phyloP scores from a whole-genome alignment of 805 yeast species.

The Schwanniomyces sp. region DNA sequence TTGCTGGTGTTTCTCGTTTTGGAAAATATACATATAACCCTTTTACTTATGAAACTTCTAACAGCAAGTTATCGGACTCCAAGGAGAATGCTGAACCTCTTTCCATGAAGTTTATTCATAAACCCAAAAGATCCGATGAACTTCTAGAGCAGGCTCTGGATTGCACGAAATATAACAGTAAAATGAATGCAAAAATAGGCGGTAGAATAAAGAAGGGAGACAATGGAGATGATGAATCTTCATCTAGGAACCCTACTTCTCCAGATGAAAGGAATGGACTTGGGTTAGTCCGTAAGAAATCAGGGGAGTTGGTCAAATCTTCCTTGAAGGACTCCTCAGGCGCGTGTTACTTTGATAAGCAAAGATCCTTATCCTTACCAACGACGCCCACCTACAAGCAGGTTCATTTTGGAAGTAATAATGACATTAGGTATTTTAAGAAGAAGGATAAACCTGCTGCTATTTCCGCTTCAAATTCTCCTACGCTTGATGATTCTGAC shows the following conservation, averaged over 20 bases:
- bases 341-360: slow-evolving; percentile 29
- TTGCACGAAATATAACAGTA: slow-evolving; percentile 27
- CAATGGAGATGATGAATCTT: slow-evolving; percentile 1
- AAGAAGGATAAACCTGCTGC: slow-evolving; percentile 75
- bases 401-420: slow-evolving; percentile 76
- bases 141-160: slow-evolving; percentile 30
- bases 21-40: neutral
- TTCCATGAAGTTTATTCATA: slow-evolving; percentile 39
- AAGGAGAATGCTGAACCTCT: neutral
- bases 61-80: neutral
- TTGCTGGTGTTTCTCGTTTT: neutral
- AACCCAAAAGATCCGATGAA: slow-evolving; percentile 34
- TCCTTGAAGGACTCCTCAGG: slow-evolving; percentile 53
- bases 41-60: neutral
- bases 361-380: slow-evolving; percentile 38
- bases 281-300: slow-evolving; percentile 71
- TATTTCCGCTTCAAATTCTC: slow-evolving; percentile 68
- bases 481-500: slow-evolving; percentile 26
- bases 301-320: slow-evolving; percentile 84
- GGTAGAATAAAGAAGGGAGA: neutral
- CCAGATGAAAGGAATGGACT: slow-evolving; percentile 5
- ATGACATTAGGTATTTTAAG: slow-evolving; percentile 71
- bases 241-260: neutral
- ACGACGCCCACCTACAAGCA: slow-evolving; percentile 60
- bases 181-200: slow-evolving; percentile 19